These are phyloP conservation scores for Aspergillus sclerotialis DNA, from an alignment of 2,329 filamentous ascomycete species.

Conservation along the genomic window DNA sequence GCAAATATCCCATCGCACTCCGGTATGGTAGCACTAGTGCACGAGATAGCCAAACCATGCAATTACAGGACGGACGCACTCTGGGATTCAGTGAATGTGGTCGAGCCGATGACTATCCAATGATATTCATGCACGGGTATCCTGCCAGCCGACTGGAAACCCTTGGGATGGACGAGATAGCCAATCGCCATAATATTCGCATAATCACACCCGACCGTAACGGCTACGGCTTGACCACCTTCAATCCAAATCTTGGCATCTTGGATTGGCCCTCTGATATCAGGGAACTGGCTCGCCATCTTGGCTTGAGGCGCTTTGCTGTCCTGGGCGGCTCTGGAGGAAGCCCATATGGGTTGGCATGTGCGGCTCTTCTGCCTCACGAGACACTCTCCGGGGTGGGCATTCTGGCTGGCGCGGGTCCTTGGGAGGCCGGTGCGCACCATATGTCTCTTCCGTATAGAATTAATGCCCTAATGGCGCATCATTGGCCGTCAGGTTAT, in stretches of 20 bases:
- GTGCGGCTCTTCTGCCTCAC: constrained; percentile 31
- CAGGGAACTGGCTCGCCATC: constrained; percentile 31
- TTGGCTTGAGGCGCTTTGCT: constrained; percentile 35
- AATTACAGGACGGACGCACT: constrained; percentile 29
- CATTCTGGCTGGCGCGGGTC: constrained; percentile 27
- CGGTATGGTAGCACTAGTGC: neutral
- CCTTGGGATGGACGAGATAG: constrained; percentile 25
- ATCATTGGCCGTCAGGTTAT: constrained; percentile 17
- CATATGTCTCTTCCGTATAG: constrained; percentile 21
- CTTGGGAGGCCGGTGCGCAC: constrained; percentile 27
- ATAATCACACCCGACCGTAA: constrained; percentile 40
- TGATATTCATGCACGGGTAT: constrained; percentile 40
- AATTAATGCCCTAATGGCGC: constrained; percentile 10
- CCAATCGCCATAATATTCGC: constrained; percentile 27
- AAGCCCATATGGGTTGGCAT: constrained; percentile 43
- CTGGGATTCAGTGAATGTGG: constrained; percentile 43
- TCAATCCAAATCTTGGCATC: constrained; percentile 29
- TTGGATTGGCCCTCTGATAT: constrained; percentile 40
- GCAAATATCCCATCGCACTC: too few relatives aligned
- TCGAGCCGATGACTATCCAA: constrained; percentile 17
- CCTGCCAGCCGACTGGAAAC: constrained; percentile 39
- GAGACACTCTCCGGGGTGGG: constrained; percentile 29
- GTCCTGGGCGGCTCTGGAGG: constrained; percentile 43
- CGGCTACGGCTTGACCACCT: constrained; percentile 37
- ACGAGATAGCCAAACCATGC: constrained; percentile 10